Base-by-base conservation (phyloP, 768 basidiomycete genomes). In the Leucocoprinus birnbaumii region DNA sequence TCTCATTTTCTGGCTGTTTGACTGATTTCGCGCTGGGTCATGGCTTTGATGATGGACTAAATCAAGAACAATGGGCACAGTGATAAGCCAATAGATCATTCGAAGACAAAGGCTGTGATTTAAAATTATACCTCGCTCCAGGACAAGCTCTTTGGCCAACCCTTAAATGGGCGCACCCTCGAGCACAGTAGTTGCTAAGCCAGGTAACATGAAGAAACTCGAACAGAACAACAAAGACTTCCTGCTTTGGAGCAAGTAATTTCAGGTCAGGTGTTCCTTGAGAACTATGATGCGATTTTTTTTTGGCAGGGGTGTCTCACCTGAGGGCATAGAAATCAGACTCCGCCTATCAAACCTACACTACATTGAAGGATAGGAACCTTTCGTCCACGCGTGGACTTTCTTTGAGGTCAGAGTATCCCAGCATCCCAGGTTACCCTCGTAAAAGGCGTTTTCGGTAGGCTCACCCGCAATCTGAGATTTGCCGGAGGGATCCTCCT, bases 241-340 rank as follows among this genome's bases (percentile, higher is more conserved):
- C 27, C 14, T 31, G 8, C 47, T 18, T 48, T 26, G 7, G 47
- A 13, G 27, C 47, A 3, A 48, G 27, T 21, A 13, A 31, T 48
- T 14, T n/a, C 16, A 48, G 34, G 25, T 48, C 47, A 34, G 9
- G 19, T 31, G 34, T 21, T 19, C 27, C 27, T 22, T 48, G 34
- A 48, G 47, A 48, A 37, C 47, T 14, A 31, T 48, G 47, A 48
- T 46, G 34, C 18, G 34, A 37, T 21, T 48, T 48, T 48, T 35
- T 48, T 31, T 31, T 5, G 31, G 11, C 31, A 31, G 31, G 31
- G 31, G 11, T 31, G 31, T 11, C 31, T 31, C 11, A 31, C n/a
- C n/a, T n/a, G 31, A 31, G 31, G 31, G 11, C 31, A 46, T 7
- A 46, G 24, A 48, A 48, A 37, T 19, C 44, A 46, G 24, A 9